Conservation (phyloP, 139 green algal genomes). For the Chlorella sp. region DNA sequence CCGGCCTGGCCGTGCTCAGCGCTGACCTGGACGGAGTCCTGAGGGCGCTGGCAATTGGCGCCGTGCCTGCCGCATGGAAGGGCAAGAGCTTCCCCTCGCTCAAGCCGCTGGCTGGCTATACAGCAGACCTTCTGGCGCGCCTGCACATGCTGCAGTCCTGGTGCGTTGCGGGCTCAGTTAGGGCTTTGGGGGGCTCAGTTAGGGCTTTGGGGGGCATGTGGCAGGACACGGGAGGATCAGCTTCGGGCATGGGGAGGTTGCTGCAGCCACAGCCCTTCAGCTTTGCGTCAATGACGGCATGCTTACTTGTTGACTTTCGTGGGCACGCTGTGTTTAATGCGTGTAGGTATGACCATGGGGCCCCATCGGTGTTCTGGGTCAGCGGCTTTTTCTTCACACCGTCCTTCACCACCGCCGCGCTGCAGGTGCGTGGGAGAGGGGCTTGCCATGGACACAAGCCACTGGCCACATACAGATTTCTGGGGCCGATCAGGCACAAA, state of each 20-base stretch:
- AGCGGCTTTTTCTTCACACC: conserved; percentile 83
- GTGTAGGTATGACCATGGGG: conserved; percentile 32
- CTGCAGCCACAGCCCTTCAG: too few relatives aligned
- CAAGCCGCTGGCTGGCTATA: conserved; percentile 61
- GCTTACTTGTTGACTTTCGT: too few relatives aligned
- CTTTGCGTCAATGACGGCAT: too few relatives aligned
- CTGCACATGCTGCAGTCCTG: conserved; percentile 58
- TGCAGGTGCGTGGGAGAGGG: too few relatives aligned
- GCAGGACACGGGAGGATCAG: too few relatives aligned
- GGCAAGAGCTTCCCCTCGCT: conserved; percentile 62
- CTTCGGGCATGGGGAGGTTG: too few relatives aligned
- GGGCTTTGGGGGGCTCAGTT: too few relatives aligned
- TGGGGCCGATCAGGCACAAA: too few relatives aligned
- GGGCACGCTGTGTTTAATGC: too few relatives aligned
- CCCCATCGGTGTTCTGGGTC: conserved; percentile 70
- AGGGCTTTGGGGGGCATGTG: too few relatives aligned
- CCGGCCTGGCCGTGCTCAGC: conserved; percentile 60
- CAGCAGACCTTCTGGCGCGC: conserved; percentile 51
- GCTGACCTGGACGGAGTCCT: conserved; percentile 62
- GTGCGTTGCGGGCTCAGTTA: too few relatives aligned
- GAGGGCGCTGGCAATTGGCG: conserved; percentile 32
- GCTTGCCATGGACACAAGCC: conserved; percentile 44
- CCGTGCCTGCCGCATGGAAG: conserved; percentile 60
- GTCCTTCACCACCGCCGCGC: conserved; percentile 59
- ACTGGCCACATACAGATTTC: background rate